A percentile compares a stretch with the other conserved stretches of the same genome.
These are phyloP conservation scores for Pseudognaphalium luteoalbum DNA, from an alignment of 129 eudicot genomes.

Conservation along the genomic window DNA sequence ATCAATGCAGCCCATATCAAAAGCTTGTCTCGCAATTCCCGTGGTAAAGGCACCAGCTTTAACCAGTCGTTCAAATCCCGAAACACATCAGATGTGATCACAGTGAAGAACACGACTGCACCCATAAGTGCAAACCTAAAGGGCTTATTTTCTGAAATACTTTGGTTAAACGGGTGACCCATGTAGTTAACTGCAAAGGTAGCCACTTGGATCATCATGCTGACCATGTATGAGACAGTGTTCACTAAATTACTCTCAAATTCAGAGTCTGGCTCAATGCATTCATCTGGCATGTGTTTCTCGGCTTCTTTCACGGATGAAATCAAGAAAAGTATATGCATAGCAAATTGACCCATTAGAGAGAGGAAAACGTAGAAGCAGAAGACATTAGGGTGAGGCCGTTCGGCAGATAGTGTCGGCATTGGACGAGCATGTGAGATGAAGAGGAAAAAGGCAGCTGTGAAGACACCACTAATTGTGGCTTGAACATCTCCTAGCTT, in stretches of 20 bases:
- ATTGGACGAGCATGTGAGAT: slow-evolving; percentile 89
- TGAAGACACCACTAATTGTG: slow-evolving; percentile 90
- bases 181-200: slow-evolving; percentile 92
- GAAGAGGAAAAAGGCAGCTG: slow-evolving; percentile 85
- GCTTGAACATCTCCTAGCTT: slow-evolving; percentile 91
- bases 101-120: slow-evolving; percentile 71
- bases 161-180: slow-evolving; percentile 95
- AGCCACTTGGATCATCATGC: slow-evolving; percentile 92
- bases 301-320: slow-evolving; percentile 73
- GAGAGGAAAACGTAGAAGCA: slow-evolving; percentile 77
- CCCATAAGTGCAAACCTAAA: slow-evolving; percentile 61
- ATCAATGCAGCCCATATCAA: slow-evolving; percentile 65
- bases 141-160: slow-evolving; percentile 79
- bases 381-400: slow-evolving; percentile 89
- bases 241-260: slow-evolving; percentile 81
- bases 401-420: slow-evolving; percentile 67
- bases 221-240: slow-evolving; percentile 89
- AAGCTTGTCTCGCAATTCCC: slow-evolving; percentile 64
- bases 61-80: slow-evolving; percentile 82
- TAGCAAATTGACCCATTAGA: slow-evolving; percentile 71
- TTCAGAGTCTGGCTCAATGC: slow-evolving; percentile 87
- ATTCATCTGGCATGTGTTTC: slow-evolving; percentile 91
- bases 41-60: slow-evolving; percentile 76
- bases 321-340: slow-evolving; percentile 73
- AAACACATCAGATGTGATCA: slow-evolving; percentile 71